These are phyloP conservation scores for Lentithecium fluviatile DNA, from an alignment of 495 filamentous ascomycete genomes.

Conservation along the genomic window DNA sequence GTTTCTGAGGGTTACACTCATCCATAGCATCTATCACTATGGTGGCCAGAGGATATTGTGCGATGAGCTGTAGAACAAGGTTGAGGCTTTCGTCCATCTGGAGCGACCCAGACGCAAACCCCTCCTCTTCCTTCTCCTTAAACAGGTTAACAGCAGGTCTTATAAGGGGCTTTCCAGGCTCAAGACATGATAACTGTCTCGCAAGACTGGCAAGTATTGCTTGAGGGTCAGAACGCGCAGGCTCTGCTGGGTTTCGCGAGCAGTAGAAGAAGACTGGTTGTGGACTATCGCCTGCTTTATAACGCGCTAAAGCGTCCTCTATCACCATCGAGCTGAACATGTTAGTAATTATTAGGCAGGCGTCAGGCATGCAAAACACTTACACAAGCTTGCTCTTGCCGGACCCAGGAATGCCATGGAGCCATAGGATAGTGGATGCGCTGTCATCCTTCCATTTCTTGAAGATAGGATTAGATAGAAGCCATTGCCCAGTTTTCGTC, in stretches of 20 bases:
- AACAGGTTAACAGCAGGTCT: slow-evolving; percentile 11
- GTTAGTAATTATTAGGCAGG: slow-evolving; percentile 12
- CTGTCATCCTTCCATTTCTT: slow-evolving; percentile 37
- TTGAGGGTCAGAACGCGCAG: slow-evolving; percentile 10
- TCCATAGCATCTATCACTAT: slow-evolving; percentile 52
- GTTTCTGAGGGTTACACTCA: slow-evolving; percentile 43
- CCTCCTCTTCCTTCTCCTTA: slow-evolving; percentile 5
- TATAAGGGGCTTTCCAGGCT: slow-evolving; percentile 12
- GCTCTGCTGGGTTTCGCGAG: slow-evolving; percentile 24
- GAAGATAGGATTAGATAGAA: slow-evolving; percentile 31
- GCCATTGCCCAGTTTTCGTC: slow-evolving; percentile 34
- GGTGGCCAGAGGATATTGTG: slow-evolving; percentile 31
- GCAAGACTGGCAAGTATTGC: slow-evolving; percentile 18
- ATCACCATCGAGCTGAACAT: slow-evolving; percentile 28
- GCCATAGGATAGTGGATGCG: slow-evolving; percentile 39
- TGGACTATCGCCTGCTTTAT: slow-evolving; percentile 12
- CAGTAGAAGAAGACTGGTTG: slow-evolving; percentile 33
- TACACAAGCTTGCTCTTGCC: slow-evolving; percentile 40
- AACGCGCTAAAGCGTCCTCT: slow-evolving; percentile 22
- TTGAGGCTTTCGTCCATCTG: slow-evolving; percentile 7
- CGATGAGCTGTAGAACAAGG: slow-evolving; percentile 20
- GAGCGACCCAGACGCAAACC: slow-evolving; percentile 12
- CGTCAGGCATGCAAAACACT: background rate
- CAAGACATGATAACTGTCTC: slow-evolving; percentile 12
- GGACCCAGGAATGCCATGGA: slow-evolving; percentile 41